Percentiles rank a stretch among this genome's conserved stretches.
phyloP scores from a whole-genome alignment of 768 basidiomycete species.

The Cystobasidiopsis lactophilus region DNA sequence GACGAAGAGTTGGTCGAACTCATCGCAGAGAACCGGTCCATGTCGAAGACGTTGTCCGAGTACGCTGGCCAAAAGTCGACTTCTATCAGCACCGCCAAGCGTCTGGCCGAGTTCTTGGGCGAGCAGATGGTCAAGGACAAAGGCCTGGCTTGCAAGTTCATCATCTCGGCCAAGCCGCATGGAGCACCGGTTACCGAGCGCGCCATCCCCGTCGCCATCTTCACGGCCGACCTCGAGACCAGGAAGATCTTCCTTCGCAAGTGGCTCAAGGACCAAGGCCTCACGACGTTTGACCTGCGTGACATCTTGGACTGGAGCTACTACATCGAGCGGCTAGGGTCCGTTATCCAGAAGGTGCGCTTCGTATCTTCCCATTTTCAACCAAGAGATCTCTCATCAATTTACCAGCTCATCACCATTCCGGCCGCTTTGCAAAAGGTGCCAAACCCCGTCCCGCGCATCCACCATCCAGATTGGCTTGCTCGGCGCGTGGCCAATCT shows the following conservation, averaged over 20 bases:
- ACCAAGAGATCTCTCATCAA: neutral
- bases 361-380: neutral
- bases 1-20: conserved; percentile 92
- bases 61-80: conserved; percentile 95
- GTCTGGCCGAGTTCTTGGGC: conserved; percentile 88
- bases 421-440: conserved; percentile 97
- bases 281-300: conserved; percentile 70
- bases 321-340: conserved; percentile 90
- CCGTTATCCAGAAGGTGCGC: conserved; percentile 67
- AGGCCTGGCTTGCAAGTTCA: conserved; percentile 93
- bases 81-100: conserved; percentile 83
- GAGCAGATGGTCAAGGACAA: conserved; percentile 99
- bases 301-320: conserved; percentile 95
- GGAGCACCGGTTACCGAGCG: conserved; percentile 93
- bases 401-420: conserved; percentile 57
- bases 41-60: conserved; percentile 89
- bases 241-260: conserved; percentile 77
- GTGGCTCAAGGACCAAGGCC: conserved; percentile 84
- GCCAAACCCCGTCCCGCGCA: conserved; percentile 80
- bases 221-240: conserved; percentile 77
- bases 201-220: conserved; percentile 90
- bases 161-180: conserved; percentile 79
- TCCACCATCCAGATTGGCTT: conserved; percentile 94
- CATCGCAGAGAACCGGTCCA: conserved; percentile 93
- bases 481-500: conserved; percentile 68